Evolutionary conservation across 164 flowering plant species (phyloP).

Genomic region (Aristolochia fimbriata): DNA sequence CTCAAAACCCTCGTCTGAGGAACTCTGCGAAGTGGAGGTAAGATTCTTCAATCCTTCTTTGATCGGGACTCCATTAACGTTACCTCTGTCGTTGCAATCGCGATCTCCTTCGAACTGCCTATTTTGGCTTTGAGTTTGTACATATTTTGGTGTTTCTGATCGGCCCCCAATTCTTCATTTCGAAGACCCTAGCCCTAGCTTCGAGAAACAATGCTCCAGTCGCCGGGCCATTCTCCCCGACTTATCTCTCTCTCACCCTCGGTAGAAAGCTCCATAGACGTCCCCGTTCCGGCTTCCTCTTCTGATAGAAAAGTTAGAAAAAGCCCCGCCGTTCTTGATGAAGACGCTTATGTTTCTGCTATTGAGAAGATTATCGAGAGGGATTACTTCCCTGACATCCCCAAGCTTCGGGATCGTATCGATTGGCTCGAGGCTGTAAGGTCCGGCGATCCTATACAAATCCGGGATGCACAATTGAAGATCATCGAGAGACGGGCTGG

Average conservation of each 20-base stretch:
- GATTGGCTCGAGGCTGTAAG: slow-evolving; percentile 83
- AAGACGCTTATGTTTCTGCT: slow-evolving; percentile 68
- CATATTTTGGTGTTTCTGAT: too few relatives aligned
- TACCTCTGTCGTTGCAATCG: too few relatives aligned
- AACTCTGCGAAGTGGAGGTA: too few relatives aligned
- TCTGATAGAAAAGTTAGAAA: slow-evolving; percentile 12
- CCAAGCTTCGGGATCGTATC: slow-evolving; percentile 79
- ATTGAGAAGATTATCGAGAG: slow-evolving; percentile 90
- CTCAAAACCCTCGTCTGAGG: too few relatives aligned
- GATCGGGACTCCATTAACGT: too few relatives aligned
- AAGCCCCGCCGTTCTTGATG: slow-evolving; percentile 50
- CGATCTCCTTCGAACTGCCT: too few relatives aligned
- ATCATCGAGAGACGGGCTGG: slow-evolving; percentile 67
- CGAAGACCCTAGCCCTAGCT: too few relatives aligned
- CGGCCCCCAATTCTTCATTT: too few relatives aligned
- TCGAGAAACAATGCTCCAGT: slow-evolving; percentile 48
- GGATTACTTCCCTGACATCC: slow-evolving; percentile 86
- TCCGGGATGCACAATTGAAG: slow-evolving; percentile 91
- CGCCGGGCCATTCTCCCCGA: slow-evolving; percentile 93
- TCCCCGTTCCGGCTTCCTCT: slow-evolving; percentile 4
- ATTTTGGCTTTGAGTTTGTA: too few relatives aligned
- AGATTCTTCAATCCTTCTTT: too few relatives aligned
- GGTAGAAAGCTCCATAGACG: slow-evolving; percentile 13
- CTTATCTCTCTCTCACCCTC: slow-evolving; percentile 44
- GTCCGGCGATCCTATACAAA: slow-evolving; percentile 61